Percentiles rank a stretch among this genome's conserved stretches.
These are phyloP conservation scores for Diplotaxis tenuifolia DNA, from an alignment of 345 rosid genomes.

Conservation along the genomic window DNA sequence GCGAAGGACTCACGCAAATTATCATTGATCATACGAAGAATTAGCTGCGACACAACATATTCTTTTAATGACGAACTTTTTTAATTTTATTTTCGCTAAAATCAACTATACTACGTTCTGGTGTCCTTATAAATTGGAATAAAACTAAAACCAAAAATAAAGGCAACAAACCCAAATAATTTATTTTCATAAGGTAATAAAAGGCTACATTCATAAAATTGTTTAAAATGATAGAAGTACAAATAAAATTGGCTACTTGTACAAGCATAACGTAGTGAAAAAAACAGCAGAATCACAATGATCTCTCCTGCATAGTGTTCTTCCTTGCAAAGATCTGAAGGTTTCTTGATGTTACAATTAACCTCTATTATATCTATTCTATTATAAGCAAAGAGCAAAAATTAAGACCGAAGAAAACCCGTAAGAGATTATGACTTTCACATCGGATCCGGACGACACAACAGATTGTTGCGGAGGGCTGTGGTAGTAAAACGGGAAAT, in stretches of 20 bases:
- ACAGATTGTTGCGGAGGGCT: constrained; percentile 59
- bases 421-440: neutral
- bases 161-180: neutral
- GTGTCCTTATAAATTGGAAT: neutral
- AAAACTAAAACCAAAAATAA: neutral
- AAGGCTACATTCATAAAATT: constrained; percentile 2
- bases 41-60: no score
- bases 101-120: no score
- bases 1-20: no score
- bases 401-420: neutral
- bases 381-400: constrained; percentile 12
- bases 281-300: neutral
- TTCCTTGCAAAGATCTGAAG: constrained; percentile 20
- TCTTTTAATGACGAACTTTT: no score
- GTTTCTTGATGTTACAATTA: neutral
- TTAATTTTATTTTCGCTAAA: no score
- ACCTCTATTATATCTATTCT: neutral
- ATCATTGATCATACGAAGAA: no score
- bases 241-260: constrained; percentile 29
- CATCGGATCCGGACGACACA: constrained; percentile 30
- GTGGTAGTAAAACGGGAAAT: constrained; percentile 81
- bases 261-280: neutral
- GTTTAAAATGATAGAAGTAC: constrained; percentile 16
- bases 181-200: neutral
- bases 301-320: constrained; percentile 24